Percentiles rank a stretch among this genome's conserved stretches.
phyloP scores from a whole-genome alignment of 2,329 filamentous ascomycete species.

The Talaromyces sp. region DNA sequence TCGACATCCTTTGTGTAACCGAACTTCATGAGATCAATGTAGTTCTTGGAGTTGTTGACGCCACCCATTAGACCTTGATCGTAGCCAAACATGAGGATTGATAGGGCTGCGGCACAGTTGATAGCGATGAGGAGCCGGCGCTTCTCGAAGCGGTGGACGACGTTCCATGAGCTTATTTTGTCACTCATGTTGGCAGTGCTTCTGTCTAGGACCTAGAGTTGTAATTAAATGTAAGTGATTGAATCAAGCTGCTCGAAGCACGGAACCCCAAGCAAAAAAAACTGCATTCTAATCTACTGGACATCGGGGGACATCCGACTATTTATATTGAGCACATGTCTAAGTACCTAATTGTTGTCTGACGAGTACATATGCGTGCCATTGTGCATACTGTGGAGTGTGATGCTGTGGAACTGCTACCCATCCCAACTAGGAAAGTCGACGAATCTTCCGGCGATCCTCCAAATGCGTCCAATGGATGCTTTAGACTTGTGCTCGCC shows the following conservation, averaged over 20 bases:
- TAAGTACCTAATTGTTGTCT: background rate
- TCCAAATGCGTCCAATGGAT: background rate
- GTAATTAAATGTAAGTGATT: too few relatives aligned
- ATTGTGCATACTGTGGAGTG: background rate
- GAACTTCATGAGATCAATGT: constrained; percentile 62
- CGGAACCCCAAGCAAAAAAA: too few relatives aligned
- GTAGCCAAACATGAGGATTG: constrained; percentile 66
- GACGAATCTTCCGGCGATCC: background rate
- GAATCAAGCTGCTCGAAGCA: background rate
- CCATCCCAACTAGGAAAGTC: background rate
- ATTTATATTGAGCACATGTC: background rate
- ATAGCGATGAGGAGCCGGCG: constrained; percentile 56
- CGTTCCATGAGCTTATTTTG: constrained; percentile 43
- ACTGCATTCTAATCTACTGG: background rate
- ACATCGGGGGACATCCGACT: background rate
- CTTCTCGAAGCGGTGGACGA: constrained; percentile 56
- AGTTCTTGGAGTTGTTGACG: constrained; percentile 63
- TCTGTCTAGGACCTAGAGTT: background rate
- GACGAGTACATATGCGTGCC: background rate
- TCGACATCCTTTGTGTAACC: constrained; percentile 54
- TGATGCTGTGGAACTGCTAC: background rate
- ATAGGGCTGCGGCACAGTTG: constrained; percentile 61
- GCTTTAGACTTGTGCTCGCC: background rate
- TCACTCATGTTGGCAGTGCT: constrained; percentile 32
- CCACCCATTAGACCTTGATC: constrained; percentile 56